A percentile compares a stretch with the other conserved stretches of the same genome.
phyloP scores from a whole-genome alignment of 2,329 filamentous ascomycete genomes.

The Hirsutella thompsonii region DNA sequence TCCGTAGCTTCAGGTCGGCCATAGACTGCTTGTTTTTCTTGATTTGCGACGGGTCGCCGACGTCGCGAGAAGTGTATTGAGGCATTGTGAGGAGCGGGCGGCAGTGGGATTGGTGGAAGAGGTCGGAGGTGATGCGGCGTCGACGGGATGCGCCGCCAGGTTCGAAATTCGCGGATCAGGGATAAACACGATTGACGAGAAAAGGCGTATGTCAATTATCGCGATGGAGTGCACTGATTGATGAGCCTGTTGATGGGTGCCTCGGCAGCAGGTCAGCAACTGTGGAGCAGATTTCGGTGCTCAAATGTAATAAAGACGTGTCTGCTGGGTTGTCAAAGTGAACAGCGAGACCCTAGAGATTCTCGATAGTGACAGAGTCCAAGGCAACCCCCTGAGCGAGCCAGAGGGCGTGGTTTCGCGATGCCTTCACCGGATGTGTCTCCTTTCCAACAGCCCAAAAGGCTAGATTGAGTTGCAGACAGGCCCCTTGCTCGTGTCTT shows the following conservation, averaged over 20 bases:
- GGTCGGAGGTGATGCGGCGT: constrained; percentile 5
- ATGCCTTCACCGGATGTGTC: background rate
- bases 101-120: constrained; percentile 1
- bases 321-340: background rate
- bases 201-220: background rate
- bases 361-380: no score
- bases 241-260: background rate
- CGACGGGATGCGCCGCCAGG: background rate
- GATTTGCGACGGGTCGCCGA: constrained; percentile 54
- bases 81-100: constrained; percentile 35
- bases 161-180: background rate
- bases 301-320: background rate
- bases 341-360: background rate
- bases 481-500: background rate
- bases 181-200: no score
- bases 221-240: background rate
- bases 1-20: constrained; percentile 93
- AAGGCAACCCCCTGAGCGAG: no score
- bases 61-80: constrained; percentile 54
- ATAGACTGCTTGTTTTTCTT: constrained; percentile 98
- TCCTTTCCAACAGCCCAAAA: background rate
- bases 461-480: background rate
- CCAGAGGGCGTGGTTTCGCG: background rate
- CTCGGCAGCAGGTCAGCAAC: background rate
- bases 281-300: background rate